Evolutionary conservation across 2,329 filamentous ascomycete species (phyloP), one percentile per base, ranked within the genome.

Genomic region (Sarocladium strictum): DNA sequence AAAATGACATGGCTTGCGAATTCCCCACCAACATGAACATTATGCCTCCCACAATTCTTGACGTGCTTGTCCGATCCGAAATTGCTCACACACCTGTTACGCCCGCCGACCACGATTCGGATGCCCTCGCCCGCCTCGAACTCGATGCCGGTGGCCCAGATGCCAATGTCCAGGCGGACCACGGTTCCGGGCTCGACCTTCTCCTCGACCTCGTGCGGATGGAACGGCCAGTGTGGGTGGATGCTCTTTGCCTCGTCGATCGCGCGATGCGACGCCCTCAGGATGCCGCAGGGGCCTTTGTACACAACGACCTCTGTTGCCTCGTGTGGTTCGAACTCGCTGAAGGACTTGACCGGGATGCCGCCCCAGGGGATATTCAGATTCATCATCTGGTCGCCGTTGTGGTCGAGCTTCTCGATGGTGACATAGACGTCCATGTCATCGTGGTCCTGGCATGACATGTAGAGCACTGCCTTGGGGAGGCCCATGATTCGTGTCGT

Each of bases 381-480:
- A 50, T 60, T 64, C 37, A 52, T 55, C 60, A 62, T 59, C n/a
- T 47, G 43, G 10, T 15, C 7, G 5, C 43, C 43, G 11, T n/a
- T 27, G 3, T 52, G 37, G 23, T 59, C 61, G 17, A 55, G 51
- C 54, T 63, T 63, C 21, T 59, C 55, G 2, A 64, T 43, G 2
- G 57, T 53, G 6, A 77, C 65, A 53, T 68, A 76, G 1, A 77
- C 65, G 26, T 69, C 71, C 56, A 77, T 66, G 53, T 77, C 76
- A 38, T 78, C 65, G 45, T 66, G 59, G 7, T 72, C 65, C 1
- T 7, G 23, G 14, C 43, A 47, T 6, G 43, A 47, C 23, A 47
- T 27, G 43, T 47, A 29, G 3, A 47, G 43, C 23, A 47, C 43
- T 3, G 43, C 43, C 43, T 47, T 47, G 21, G 43, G 43, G 3